Base-by-base conservation (phyloP, 2,329 filamentous ascomycete genomes). In the Trichophyton schoenleinii region DNA sequence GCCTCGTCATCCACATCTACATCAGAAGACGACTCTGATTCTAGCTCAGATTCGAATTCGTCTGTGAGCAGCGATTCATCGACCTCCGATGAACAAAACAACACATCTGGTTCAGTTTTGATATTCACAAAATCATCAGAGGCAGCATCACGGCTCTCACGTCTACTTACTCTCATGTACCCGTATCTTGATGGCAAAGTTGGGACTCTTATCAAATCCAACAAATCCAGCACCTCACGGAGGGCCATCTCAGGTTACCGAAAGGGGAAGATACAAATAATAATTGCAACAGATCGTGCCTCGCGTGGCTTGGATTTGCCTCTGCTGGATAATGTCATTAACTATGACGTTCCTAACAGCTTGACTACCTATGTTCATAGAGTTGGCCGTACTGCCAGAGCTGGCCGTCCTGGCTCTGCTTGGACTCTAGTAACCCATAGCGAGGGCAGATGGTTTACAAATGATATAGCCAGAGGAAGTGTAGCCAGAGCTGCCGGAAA, bases 71-170 rank as follows among this genome's bases (percentile, higher is more conserved):
- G 22, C 22, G 11, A 22, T 2, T 66, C 66, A 20, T 67, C 68
- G 0, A 61, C 66, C 22, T 61, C 60, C 11, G 70, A 74, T 64
- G 66, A 71, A 18, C 52, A 20, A 20, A 75, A 78, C 11, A 38
- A 38, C 34, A 77, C 76, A 2, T 57, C 67, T 3, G 13, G 15
- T 20, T 71, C 71, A 3, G 83, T 87, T 9, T 80, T 97, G 41
- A 85, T 97, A 66, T 97, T 97, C 72, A 91, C 91, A 55, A 90
- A 90, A 68, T 95, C 89, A 62, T 96, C 92, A 70, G 91, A 96
- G 72, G 84, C 87, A 18, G 89, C 92, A 0, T 81, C 88, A n/a
- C 87, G 94, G 62, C 81, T 97, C n/a, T 85, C 88, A 0, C 87
- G 89, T 20, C 83, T 97, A 0, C 79, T 97, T 9, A 76, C 79